Evolutionary conservation across 1,284 basidiomycete genomes (phyloP).

Genomic region (Apiotrichum porosum): DNA sequence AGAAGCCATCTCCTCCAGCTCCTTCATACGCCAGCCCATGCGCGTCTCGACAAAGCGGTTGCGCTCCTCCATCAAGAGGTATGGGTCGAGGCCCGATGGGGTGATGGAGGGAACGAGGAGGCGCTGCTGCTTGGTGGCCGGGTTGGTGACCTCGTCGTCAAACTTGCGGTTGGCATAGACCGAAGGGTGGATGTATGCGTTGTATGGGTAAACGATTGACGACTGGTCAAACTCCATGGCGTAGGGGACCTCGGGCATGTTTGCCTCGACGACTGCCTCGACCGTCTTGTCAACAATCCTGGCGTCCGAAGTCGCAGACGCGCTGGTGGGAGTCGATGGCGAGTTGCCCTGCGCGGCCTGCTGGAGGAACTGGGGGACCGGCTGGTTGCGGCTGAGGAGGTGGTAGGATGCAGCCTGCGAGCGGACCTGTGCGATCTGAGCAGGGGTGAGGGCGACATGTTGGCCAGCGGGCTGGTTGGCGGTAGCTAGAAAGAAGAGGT

Average conservation of each 20-base stretch:
- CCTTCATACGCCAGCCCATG: constrained; percentile 80
- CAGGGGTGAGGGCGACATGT: constrained; percentile 61
- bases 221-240: constrained; percentile 70
- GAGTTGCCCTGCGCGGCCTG: constrained; percentile 58
- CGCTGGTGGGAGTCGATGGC: constrained; percentile 23
- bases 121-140: constrained; percentile 56
- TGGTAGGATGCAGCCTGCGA: constrained; percentile 89
- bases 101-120: constrained; percentile 82
- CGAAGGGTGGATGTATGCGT: constrained; percentile 84
- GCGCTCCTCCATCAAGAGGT: constrained; percentile 83
- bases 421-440: constrained; percentile 78
- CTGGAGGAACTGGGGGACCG: constrained; percentile 74
- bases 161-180: constrained; percentile 61
- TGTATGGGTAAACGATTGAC: constrained; percentile 89
- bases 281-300: constrained; percentile 71
- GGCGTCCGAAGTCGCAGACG: constrained; percentile 22
- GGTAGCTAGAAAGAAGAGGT: constrained; percentile 15
- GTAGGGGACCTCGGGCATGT: constrained; percentile 37
- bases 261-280: constrained; percentile 57
- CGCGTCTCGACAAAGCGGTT: constrained; percentile 87
- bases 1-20: constrained; percentile 77
- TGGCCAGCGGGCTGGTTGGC: constrained; percentile 13
- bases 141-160: constrained; percentile 46
- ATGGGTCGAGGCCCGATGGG: constrained; percentile 89
- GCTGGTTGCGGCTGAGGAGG: constrained; percentile 68